Conservation (phyloP, 1,284 basidiomycete species). For the Polyporus tsugae region DNA sequence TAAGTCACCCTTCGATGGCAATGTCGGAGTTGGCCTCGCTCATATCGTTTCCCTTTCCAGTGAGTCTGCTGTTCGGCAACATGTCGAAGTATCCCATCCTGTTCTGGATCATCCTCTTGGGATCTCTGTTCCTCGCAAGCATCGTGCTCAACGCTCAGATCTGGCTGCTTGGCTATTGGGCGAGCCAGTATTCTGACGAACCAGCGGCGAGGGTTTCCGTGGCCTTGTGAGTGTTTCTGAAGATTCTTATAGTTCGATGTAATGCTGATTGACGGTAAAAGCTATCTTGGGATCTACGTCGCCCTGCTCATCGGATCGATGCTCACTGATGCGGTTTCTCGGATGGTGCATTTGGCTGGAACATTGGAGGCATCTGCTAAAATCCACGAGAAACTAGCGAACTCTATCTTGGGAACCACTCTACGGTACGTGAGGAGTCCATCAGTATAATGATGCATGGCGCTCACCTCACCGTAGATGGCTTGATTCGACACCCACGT, state of each 20-base stretch:
- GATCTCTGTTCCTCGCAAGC: conserved; percentile 35
- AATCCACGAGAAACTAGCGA: conserved; percentile 62
- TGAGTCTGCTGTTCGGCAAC: conserved; percentile 41
- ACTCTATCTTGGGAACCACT: conserved; percentile 60
- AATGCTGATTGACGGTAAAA: conserved; percentile 17
- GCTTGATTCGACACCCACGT: conserved; percentile 61
- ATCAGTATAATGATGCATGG: no score
- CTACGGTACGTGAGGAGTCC: conserved; percentile 46
- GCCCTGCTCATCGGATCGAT: conserved; percentile 43
- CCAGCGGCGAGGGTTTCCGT: conserved; percentile 21
- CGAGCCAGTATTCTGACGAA: conserved; percentile 37
- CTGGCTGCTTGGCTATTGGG: conserved; percentile 35
- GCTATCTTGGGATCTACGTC: conserved; percentile 52
- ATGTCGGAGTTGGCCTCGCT: not conserved
- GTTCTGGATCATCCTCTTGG: conserved; percentile 46
- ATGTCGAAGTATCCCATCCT: conserved; percentile 34
- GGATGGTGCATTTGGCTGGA: conserved; percentile 46
- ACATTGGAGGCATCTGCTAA: conserved; percentile 56
- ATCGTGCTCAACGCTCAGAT: conserved; percentile 32
- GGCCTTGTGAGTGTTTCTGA: conserved; percentile 33
- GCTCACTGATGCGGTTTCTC: conserved; percentile 36
- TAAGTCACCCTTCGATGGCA: conserved; percentile 4
- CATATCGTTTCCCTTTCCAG: conserved; percentile 23
- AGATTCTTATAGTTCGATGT: not conserved
- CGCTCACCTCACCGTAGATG: conserved; percentile 40